Evolutionary conservation across 257 asterid genomes (phyloP).

Genomic region (Scutellaria minor): DNA sequence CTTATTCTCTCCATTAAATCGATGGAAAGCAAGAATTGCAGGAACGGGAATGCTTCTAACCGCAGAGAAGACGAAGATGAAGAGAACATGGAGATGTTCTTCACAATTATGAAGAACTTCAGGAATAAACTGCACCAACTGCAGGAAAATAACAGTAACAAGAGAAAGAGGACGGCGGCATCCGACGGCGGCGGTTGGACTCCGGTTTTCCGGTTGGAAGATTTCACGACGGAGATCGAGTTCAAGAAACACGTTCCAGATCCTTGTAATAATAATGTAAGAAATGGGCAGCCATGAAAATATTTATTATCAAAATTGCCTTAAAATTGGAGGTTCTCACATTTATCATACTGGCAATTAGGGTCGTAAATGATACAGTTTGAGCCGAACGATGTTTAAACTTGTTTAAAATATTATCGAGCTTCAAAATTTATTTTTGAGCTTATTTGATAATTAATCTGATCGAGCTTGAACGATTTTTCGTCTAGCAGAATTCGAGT

Average conservation of each 20-base stretch:
- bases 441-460: too few relatives aligned
- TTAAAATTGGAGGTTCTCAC: too few relatives aligned
- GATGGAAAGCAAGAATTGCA: conserved; percentile 28
- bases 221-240: conserved; percentile 32
- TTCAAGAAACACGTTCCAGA: conserved; percentile 33
- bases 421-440: too few relatives aligned
- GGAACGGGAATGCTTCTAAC: neutral
- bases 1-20: neutral
- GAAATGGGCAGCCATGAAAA: too few relatives aligned
- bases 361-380: too few relatives aligned
- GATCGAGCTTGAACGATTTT: too few relatives aligned
- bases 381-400: too few relatives aligned
- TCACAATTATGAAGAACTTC: conserved; percentile 32
- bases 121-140: conserved; percentile 35
- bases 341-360: too few relatives aligned
- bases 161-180: conserved; percentile 25
- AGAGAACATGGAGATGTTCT: conserved; percentile 34
- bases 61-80: conserved; percentile 20
- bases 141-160: conserved; percentile 5
- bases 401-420: too few relatives aligned
- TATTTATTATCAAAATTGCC: too few relatives aligned
- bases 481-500: too few relatives aligned
- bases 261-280: neutral
- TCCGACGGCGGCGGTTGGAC: conserved; percentile 32
- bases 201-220: conserved; percentile 35